Conservation (phyloP, 139 green algal species). For the Tetradesmus lagerheimii region DNA sequence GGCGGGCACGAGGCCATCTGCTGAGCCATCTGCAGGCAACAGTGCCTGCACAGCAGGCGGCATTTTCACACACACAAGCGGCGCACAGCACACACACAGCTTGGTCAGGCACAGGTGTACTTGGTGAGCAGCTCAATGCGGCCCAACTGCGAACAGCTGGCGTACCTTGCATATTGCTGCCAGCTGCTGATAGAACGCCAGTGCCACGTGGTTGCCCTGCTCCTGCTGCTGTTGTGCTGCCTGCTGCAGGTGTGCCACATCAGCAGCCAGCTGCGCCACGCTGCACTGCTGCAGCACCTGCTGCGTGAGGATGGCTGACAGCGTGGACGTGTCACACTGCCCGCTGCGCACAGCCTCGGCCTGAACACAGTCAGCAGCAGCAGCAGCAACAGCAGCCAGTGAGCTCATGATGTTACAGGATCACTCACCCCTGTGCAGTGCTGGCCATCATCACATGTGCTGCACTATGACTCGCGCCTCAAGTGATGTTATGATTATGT, state of each 20-base stretch:
- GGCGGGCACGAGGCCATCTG: neutral
- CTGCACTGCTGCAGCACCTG: slow-evolving; percentile 26
- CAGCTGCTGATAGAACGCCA: slow-evolving; percentile 8
- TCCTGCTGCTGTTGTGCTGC: neutral
- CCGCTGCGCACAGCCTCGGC: slow-evolving; percentile 17
- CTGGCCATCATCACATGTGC: neutral
- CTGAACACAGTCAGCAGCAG: neutral
- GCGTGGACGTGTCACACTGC: neutral
- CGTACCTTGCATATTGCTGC: neutral
- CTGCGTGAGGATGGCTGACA: slow-evolving; percentile 15
- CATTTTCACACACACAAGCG: too few species aligned
- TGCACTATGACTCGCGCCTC: too few species aligned
- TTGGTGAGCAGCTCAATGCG: too few species aligned
- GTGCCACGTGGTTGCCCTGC: neutral
- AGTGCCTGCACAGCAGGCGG: neutral
- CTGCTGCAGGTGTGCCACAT: slow-evolving; percentile 13
- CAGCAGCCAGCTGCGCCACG: slow-evolving; percentile 10
- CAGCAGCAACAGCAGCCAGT: neutral
- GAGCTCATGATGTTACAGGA: neutral
- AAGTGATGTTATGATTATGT: too few species aligned
- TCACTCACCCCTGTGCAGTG: neutral
- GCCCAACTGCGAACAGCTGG: too few species aligned
- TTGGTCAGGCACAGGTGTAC: too few species aligned
- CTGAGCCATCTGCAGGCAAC: slow-evolving; percentile 11
- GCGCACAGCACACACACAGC: too few species aligned